Base-by-base conservation (phyloP, 805 yeast species). In the Saccharomycopsis capsularis region DNA sequence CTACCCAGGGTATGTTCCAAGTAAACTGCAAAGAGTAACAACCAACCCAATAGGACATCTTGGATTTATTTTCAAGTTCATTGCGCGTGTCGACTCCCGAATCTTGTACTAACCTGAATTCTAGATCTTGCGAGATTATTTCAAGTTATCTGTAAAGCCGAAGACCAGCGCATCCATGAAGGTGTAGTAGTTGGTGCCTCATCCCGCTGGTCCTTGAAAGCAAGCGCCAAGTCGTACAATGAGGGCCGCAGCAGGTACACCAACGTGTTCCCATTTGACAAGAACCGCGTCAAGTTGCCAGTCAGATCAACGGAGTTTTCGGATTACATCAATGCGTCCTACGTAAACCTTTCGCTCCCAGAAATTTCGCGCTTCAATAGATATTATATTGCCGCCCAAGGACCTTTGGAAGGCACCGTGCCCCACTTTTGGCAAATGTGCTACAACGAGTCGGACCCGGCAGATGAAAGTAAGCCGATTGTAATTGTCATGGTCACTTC, bases 341-440 rank as follows among this genome's bases (percentile, higher is more conserved):
- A 84, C 63, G 66, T 85, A 4, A 70, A 64, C 44, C 54, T 71
- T 35, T 64, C 62, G n/a, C 57, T 68, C 9, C 47, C 51, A 3
- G 49, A 57, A 15, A 42, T 49, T 9, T 42, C 47, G 4, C 21
- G n/a, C 7, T 39, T 25, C 51, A 44, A 48, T 13, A 24, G 46
- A 4, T 55, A 53, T n/a, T 84, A 81, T 60, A 81, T 85, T 29
- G 85, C 88, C 0, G 70, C 84, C 1, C 95, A 85, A 59, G 95
- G 91, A 1, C 99, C 99, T 1, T 68, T 83, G n/a, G 66, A 63
- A 13, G 67, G 69, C 30, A 90, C 98, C 0, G 73, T 78, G 54
- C 78, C 78, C 2, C 95, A 93, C 62, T 91, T 93, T 60, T 93
- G 97, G 96, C 86, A 82, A 54, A 84, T 89, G 77, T 74, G 86